phyloP scores from a whole-genome alignment of 2,329 filamentous ascomycete genomes.

The Fusarium heterosporum region DNA sequence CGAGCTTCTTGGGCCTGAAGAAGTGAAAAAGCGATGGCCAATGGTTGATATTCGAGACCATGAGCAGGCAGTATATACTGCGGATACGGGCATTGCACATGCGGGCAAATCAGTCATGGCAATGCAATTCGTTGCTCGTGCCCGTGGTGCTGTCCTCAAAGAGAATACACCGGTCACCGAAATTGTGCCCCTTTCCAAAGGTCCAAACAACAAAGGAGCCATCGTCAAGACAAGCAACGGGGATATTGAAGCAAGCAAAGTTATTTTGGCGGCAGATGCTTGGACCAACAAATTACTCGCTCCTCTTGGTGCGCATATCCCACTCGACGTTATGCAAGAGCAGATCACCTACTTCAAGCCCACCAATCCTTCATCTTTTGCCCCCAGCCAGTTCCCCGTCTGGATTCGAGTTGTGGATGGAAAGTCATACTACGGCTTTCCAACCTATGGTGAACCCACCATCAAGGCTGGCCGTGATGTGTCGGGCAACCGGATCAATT shows the following conservation, averaged over 20 bases:
- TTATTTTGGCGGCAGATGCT: conserved; percentile 3
- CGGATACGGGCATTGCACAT: conserved; percentile 12
- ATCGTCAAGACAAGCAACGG: conserved; percentile 3
- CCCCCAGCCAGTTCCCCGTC: background rate
- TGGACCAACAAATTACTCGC: conserved; percentile 9
- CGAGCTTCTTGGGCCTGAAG: background rate
- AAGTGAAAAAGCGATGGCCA: conserved; percentile 2
- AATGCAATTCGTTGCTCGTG: conserved; percentile 15
- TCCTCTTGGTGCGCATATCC: conserved; percentile 1
- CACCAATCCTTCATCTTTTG: background rate
- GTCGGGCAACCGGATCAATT: background rate
- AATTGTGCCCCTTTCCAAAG: background rate
- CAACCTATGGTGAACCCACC: conserved; percentile 5
- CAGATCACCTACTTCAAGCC: conserved; percentile 15
- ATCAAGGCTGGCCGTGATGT: conserved; percentile 7
- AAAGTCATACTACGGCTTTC: conserved; percentile 10
- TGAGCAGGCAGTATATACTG: conserved; percentile 2
- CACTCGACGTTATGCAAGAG: conserved; percentile 8
- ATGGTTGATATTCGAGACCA: background rate
- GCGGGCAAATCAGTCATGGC: conserved; percentile 1
- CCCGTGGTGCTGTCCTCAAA: background rate
- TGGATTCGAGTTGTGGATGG: conserved; percentile 1
- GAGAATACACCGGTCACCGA: background rate
- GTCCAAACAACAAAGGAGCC: background rate
- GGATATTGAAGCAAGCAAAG: background rate